Conservation (phyloP, 208 protist species). For the Leishmania martiniquensis region DNA sequence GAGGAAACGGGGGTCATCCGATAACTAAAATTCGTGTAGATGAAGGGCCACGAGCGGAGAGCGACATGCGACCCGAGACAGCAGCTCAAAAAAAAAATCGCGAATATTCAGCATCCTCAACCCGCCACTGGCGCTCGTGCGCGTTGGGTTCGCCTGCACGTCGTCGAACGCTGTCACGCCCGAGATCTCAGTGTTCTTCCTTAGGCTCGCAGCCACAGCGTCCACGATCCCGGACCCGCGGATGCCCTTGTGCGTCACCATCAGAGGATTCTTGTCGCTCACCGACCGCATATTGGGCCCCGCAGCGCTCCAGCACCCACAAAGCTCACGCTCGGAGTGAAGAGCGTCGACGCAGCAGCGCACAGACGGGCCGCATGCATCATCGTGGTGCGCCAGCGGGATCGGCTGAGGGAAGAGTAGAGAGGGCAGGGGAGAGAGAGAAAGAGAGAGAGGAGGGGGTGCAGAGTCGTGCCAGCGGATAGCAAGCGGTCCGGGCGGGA, state of each 20-base stretch:
- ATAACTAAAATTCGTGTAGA: no score
- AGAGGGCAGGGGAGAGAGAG: not conserved
- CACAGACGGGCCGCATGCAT: conserved; percentile 31
- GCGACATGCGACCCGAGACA: no score
- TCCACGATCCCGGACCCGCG: conserved; percentile 58
- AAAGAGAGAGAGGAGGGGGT: not conserved
- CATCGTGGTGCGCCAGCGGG: conserved; percentile 15
- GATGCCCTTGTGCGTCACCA: conserved; percentile 76
- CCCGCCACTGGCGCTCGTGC: conserved; percentile 55
- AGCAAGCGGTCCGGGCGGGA: not conserved
- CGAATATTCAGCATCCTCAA: conserved; percentile 58
- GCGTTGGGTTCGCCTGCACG: conserved; percentile 71
- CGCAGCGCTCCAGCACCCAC: conserved; percentile 62
- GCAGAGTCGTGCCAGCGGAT: not conserved
- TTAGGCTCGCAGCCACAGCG: conserved; percentile 44
- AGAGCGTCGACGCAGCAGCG: conserved; percentile 63
- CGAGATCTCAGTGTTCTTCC: conserved; percentile 58
- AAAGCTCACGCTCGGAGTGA: conserved; percentile 62
- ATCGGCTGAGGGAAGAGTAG: not conserved
- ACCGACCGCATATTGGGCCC: conserved; percentile 57
- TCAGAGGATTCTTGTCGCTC: conserved; percentile 67
- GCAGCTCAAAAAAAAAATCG: no score
- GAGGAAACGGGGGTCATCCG: no score
- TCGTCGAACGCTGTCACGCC: conserved; percentile 57
- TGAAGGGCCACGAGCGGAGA: no score